Evolutionary conservation across 805 yeast genomes (phyloP).

Genomic region (Yarrowia hollandica): DNA sequence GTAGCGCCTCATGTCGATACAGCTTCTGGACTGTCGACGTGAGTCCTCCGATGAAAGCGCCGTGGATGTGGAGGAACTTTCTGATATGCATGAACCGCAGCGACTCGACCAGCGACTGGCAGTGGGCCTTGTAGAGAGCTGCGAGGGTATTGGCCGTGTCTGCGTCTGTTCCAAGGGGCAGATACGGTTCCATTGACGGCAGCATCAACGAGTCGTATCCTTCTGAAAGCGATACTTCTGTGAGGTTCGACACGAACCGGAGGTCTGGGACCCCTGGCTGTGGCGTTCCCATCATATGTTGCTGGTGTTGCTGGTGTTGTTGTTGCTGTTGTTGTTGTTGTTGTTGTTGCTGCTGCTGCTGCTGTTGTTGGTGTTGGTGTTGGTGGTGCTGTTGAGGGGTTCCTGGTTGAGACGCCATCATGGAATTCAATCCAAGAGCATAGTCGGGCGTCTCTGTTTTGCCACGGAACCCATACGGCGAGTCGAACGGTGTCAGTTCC

Average conservation of each 20-base stretch:
- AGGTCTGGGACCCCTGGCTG: slow-evolving; percentile 12
- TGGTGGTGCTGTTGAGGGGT: slow-evolving; percentile 5
- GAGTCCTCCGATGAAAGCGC: slow-evolving; percentile 55
- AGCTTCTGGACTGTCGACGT: slow-evolving; percentile 64
- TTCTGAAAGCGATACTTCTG: slow-evolving; percentile 11
- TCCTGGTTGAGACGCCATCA: slow-evolving; percentile 7
- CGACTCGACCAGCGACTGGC: slow-evolving; percentile 62
- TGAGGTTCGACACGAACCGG: slow-evolving; percentile 24
- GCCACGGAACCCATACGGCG: slow-evolving; percentile 23
- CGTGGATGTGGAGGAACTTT: slow-evolving; percentile 55
- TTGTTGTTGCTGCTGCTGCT: background rate
- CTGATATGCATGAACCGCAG: slow-evolving; percentile 67
- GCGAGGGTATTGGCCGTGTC: slow-evolving; percentile 64
- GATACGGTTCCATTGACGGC: slow-evolving; percentile 46
- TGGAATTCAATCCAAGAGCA: background rate
- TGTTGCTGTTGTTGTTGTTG: background rate
- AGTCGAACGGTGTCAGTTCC: slow-evolving; percentile 28
- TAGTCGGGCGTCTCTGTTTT: slow-evolving; percentile 27
- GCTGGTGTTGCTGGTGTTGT: background rate
- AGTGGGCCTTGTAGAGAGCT: slow-evolving; percentile 63
- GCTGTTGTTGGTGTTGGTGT: background rate
- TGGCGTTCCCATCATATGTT: slow-evolving; percentile 6
- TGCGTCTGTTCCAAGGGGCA: slow-evolving; percentile 49
- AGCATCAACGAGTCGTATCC: slow-evolving; percentile 36
- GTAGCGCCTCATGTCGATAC: slow-evolving; percentile 50